A percentile compares a stretch with the other conserved stretches of the same genome.
phyloP scores from a whole-genome alignment of 306 rosid species.

The Vigna unguiculata region DNA sequence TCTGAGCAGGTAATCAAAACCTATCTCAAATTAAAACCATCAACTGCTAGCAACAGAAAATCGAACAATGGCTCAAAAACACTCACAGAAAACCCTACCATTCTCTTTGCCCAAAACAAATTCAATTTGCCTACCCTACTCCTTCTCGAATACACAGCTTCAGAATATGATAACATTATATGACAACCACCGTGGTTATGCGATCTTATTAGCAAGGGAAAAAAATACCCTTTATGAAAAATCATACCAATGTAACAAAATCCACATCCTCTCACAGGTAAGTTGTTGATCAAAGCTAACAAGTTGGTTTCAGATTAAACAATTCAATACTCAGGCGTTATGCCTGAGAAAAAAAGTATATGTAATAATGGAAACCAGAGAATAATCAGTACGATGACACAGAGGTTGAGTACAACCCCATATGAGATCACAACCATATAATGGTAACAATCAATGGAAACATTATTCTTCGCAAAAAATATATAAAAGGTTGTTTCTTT shows the following conservation, averaged over 20 bases:
- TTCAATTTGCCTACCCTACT: conserved; percentile 18
- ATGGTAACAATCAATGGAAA: conserved; percentile 41
- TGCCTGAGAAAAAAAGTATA: not conserved
- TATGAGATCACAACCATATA: conserved; percentile 34
- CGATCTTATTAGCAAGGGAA: not conserved
- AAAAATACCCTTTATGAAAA: conserved; percentile 26
- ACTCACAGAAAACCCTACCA: conserved; percentile 31
- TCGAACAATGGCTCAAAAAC: conserved; percentile 31
- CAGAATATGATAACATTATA: conserved; percentile 7
- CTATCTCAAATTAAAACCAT: conserved; percentile 22
- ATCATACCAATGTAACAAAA: conserved; percentile 10
- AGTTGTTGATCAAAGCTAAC: conserved; percentile 37
- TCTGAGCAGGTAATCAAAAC: not conserved
- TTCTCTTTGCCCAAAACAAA: conserved; percentile 15
- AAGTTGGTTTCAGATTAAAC: conserved; percentile 6
- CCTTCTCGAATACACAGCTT: not conserved
- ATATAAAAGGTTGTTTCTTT: conserved; percentile 40
- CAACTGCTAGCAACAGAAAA: conserved; percentile 12
- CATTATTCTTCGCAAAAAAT: conserved; percentile 34
- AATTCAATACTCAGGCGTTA: conserved; percentile 28
- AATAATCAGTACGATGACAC: conserved; percentile 39
- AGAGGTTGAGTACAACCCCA: conserved; percentile 38
- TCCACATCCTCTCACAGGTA: conserved; percentile 52
- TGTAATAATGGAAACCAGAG: conserved; percentile 19
- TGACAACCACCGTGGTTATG: not conserved